Base-by-base conservation (phyloP, 805 yeast species). In the Naumovozyma baii region DNA sequence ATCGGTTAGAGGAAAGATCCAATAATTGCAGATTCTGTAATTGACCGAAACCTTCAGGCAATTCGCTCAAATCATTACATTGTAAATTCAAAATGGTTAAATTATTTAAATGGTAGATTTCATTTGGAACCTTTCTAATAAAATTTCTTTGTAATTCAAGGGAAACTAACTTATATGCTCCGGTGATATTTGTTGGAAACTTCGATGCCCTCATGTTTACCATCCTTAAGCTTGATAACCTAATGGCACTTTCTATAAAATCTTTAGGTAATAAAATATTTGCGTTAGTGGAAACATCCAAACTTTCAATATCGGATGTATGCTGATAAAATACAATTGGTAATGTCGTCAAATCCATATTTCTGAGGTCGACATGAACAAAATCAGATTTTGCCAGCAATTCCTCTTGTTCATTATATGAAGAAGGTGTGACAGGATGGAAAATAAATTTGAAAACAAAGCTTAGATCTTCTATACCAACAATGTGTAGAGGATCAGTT, bases 281-380 rank as follows among this genome's bases (percentile, higher is more conserved):
- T 3, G 95, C 94, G 56, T 88, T 88, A 46, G 81, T 76, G 2
- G 94, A 82, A 7, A 86, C 85, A 59, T 88, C 90, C 44, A 88
- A 67, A 44, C 79, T 71, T 49, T 82, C 83, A 42, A 88, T 85
- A 45, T 84, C 90, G 40, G 80, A 73, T 0, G 95, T 83, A 43
- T 77, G 83, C 49, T 77, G 83, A 55, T 81, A 86, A 46, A 88
- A 74, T 20, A 82, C 71, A 39, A 85, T 81, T 0, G 96, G 96
- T 5, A 90, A 83, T 15, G 85, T 84, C 45, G 84, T 85, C 40
- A 88, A 66, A 49, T 82, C 80, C 66, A 82, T 72, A 40, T 82
- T 75, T 30, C 78, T 73, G 44, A 87, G 68, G 55, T 83, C 76
- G 9, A 85, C 94, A 55, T 78, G 76, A 17, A 79, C 77, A 45